Base-by-base conservation (phyloP, 768 basidiomycete species). In the Termitomyces sp. region DNA sequence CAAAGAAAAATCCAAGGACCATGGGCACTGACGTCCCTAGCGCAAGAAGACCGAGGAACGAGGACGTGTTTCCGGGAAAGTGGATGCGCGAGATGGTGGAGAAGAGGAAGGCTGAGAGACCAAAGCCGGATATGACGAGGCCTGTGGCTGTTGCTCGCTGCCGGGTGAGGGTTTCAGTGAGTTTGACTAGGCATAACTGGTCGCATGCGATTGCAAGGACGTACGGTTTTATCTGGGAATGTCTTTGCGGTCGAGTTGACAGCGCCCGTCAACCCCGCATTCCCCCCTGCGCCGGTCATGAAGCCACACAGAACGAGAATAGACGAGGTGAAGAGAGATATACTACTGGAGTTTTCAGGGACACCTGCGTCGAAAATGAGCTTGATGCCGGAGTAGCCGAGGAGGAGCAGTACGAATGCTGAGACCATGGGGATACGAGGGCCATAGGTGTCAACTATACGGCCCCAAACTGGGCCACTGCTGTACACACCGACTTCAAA, bases 91-190 rank as follows among this genome's bases (percentile, higher is more conserved):
- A 85, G 37, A 95, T 72, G 1, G 85, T 80, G 13, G 91, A 90
- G 72, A 95, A 97, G 60, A 90, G 77, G 76, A 96, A 96, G 0
- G 94, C 94, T 0, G 92, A 94, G 16, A 98, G 82, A 0, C 94
- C 94, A 61, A 92, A 94, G 33, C 92, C 94, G 0, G 92, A 91
- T 20, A 94, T 71, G 34, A 94, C 92, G 9, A 92, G 68, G 2
- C 88, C 87, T 0, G 88, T 91, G 9, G 85, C 81, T 0, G 85
- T 85, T 12, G 87, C 92, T 20, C 92, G 80, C 88, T 92, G 55
- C n/a, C 16, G 33, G 51, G 33, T 1, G 7, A n/a, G 7, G 9
- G n/a, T 41, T 8, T 4, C 4, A 39, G n/a, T 41, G n/a, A 41
- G 39, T 29, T 39, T 28, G 51, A 44, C 44, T 24, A 39, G 39